Conservation (phyloP, 768 basidiomycete genomes). For the Tylopilus balloui region DNA sequence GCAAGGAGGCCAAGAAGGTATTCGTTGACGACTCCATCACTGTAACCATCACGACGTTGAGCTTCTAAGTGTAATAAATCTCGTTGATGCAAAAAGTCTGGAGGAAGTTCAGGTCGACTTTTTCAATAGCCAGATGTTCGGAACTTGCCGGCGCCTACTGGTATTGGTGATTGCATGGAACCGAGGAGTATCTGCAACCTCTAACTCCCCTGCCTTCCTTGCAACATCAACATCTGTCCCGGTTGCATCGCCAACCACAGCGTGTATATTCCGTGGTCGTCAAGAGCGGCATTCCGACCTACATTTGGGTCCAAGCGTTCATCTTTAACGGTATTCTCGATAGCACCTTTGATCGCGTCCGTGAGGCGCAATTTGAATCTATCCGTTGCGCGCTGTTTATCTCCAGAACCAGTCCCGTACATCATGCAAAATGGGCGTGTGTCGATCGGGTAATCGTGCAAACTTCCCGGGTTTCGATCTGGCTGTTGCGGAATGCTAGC, state of each 20-base stretch:
- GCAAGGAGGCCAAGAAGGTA: constrained; percentile 1
- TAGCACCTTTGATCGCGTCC: constrained; percentile 6
- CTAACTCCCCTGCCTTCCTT: constrained; percentile 20
- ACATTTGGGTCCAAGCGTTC: constrained; percentile 5
- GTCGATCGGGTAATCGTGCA: constrained; percentile 1
- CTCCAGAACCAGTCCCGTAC: constrained; percentile 10
- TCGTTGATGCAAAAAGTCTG: constrained; percentile 22
- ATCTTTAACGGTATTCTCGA: constrained; percentile 13
- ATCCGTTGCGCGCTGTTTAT: constrained; percentile 15
- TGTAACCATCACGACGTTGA: constrained; percentile 28
- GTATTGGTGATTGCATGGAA: constrained; percentile 12
- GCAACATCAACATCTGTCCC: constrained; percentile 20
- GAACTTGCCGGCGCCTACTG: constrained; percentile 21
- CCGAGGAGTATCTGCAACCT: constrained; percentile 16
- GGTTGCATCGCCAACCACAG: constrained; percentile 1
- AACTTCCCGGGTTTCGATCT: background rate
- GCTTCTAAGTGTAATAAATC: constrained; percentile 27
- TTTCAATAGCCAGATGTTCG: constrained; percentile 14
- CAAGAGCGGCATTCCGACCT: constrained; percentile 13
- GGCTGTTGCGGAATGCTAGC: constrained; percentile 1
- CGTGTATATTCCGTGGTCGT: background rate
- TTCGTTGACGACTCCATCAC: constrained; percentile 11
- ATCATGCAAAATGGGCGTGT: constrained; percentile 5
- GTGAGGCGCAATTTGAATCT: constrained; percentile 21
- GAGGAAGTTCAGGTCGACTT: constrained; percentile 19